Evolutionary conservation across 768 basidiomycete genomes (phyloP).

Genomic region (Xerocomellus intermedius): DNA sequence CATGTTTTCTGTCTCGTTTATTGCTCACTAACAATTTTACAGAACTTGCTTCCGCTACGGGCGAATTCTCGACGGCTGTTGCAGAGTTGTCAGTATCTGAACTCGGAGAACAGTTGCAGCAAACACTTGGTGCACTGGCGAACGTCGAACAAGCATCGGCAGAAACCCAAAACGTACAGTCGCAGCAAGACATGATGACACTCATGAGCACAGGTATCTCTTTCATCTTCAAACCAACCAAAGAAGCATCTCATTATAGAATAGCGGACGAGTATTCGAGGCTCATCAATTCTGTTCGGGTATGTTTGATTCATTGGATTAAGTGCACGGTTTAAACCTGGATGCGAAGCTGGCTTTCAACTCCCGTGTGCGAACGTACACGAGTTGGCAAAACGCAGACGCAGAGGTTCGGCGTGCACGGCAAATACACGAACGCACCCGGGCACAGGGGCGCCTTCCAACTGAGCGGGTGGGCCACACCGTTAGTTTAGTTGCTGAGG

Average conservation of each 20-base stretch:
- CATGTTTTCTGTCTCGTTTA: neutral
- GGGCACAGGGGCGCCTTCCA: conserved; percentile 71
- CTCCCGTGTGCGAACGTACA: conserved; percentile 81
- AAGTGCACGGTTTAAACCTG: neutral
- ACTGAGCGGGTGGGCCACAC: conserved; percentile 70
- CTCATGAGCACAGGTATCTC: conserved; percentile 69
- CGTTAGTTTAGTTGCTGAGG: conserved; percentile 81
- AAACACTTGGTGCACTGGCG: conserved; percentile 66
- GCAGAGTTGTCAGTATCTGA: conserved; percentile 73
- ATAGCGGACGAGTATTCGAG: conserved; percentile 90
- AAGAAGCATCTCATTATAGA: conserved; percentile 7
- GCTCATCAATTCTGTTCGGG: conserved; percentile 82
- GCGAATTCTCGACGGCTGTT: conserved; percentile 79
- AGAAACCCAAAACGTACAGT: conserved; percentile 70
- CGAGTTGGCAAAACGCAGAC: conserved; percentile 80
- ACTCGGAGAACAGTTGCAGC: conserved; percentile 68
- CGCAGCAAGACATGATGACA: conserved; percentile 79
- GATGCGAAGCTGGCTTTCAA: conserved; percentile 72
- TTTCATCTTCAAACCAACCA: neutral
- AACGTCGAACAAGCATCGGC: conserved; percentile 73
- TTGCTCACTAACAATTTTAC: neutral
- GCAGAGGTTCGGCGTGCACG: conserved; percentile 69
- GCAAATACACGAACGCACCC: conserved; percentile 76
- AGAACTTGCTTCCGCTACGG: conserved; percentile 69
- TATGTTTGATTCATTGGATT: conserved; percentile 37